A percentile compares a stretch with the other conserved stretches of the same genome.
These are phyloP conservation scores for Kodamaea alishanica DNA, from an alignment of 1,139 yeast genomes.

Conservation along the genomic window DNA sequence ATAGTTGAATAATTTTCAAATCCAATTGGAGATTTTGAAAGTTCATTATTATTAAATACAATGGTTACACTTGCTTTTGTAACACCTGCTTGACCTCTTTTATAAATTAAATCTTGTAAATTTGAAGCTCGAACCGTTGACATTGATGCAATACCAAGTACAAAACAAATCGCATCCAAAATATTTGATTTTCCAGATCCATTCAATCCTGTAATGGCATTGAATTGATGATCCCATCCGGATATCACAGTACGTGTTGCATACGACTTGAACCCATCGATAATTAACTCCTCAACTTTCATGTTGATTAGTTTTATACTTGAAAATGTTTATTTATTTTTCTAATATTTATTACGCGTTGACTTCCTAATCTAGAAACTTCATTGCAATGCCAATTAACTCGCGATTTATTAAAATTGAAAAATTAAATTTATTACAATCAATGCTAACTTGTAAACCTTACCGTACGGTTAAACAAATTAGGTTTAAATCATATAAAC, in stretches of 20 bases:
- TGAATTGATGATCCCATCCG: constrained; percentile 94
- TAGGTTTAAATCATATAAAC: not conserved
- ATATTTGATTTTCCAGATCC: constrained; percentile 98
- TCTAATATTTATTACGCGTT: not conserved
- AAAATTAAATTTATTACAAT: not conserved
- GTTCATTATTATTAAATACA: constrained; percentile 84
- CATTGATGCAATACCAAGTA: constrained; percentile 94
- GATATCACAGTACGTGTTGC: constrained; percentile 95
- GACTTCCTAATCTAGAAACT: constrained; percentile 7
- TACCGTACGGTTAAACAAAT: not conserved
- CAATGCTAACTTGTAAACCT: too few relatives aligned
- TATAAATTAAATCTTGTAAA: constrained; percentile 89
- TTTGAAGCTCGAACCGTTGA: constrained; percentile 90
- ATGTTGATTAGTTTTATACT: constrained; percentile 33
- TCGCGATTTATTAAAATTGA: not conserved
- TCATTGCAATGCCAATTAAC: not conserved
- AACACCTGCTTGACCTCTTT: constrained; percentile 97
- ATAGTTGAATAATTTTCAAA: constrained; percentile 77
- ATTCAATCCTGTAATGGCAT: constrained; percentile 95
- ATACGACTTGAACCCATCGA: constrained; percentile 97
- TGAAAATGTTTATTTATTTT: constrained; percentile 2
- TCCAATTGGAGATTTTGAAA: constrained; percentile 77
- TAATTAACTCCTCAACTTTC: constrained; percentile 92
- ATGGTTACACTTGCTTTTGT: constrained; percentile 96
- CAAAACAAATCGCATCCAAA: constrained; percentile 95